Base-by-base conservation (phyloP, 768 basidiomycete species). In the Saitozyma podzolica region DNA sequence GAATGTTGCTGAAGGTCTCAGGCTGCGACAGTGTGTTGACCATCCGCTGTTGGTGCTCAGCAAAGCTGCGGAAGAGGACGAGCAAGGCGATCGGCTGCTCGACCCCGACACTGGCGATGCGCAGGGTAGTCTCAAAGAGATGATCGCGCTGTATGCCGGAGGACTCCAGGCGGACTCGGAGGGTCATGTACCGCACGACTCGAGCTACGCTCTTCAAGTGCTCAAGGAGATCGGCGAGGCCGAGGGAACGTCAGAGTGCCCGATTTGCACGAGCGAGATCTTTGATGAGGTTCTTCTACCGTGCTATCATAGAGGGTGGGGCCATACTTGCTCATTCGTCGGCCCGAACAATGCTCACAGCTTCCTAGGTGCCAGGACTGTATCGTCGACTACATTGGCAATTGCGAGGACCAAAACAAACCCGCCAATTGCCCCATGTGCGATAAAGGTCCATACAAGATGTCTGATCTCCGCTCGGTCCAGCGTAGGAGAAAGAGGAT, bases 21-120 rank as follows among this genome's bases (percentile, higher is more conserved):
- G 91, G 63, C 80, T 96, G 39, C 89, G 95, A 40, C 91, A 92
- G 59, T 93, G 93, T 9, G 93, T 96, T 4, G 84, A 96, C 19
- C 95, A 97, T 75, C 92, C 95, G 0, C 85, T 85, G 64, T 85
- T 98, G 20, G 91, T 96, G 9, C 80, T 89, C 9, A 84, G 75
- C 49, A 78, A 80, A 48, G 64, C 84, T 9, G 78, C 81, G 6
- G 82, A 75, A 9, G 74, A 78, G 47, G 79, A 86, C 37, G 82
- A 83, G 37, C 81, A 82, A 19, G 56, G 59, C 14, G 73, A 67
- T 40, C 61, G 65, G 19, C 63, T 79, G 2, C 65, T 79, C 13
- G 69, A 73, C 50, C 51, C 63, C 11, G 73, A 68, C 1, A 65
- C 61, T 0, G 64, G 65, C 19, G 68, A 67, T 19, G 63, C 63